A percentile compares a stretch with the other conserved stretches of the same genome.
Conservation (phyloP, 1,284 basidiomycete species). For the Pseudozyma hubeiensis region DNA sequence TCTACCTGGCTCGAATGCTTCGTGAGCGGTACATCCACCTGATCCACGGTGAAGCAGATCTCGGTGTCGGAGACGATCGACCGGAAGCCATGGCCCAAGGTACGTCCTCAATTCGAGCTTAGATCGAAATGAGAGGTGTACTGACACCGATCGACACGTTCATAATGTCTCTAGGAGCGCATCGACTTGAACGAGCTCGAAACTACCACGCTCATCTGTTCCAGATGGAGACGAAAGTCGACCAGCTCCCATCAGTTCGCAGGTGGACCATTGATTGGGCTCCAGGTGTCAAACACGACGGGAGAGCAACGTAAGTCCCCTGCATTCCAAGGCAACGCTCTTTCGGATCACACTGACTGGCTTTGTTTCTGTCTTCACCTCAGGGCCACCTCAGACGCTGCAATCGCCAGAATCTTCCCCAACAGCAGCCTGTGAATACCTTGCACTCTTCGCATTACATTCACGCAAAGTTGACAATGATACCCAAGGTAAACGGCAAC, state of each 20-base stretch:
- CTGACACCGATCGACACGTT: no score
- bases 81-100: conserved; percentile 46
- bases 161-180: conserved; percentile 13
- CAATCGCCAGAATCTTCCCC: conserved; percentile 17
- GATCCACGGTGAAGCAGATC: conserved; percentile 33
- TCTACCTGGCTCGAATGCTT: conserved; percentile 13
- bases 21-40: conserved; percentile 19
- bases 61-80: conserved; percentile 40
- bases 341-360: background rate
- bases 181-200: conserved; percentile 25
- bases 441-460: background rate
- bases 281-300: conserved; percentile 31
- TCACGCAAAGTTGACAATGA: conserved; percentile 26
- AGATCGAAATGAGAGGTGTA: no score
- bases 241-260: background rate
- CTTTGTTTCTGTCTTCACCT: background rate
- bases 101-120: background rate
- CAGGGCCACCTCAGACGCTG: conserved; percentile 21
- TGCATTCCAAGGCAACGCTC: background rate
- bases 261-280: conserved; percentile 43
- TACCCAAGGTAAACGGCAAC: conserved; percentile 77
- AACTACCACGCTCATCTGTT: conserved; percentile 36
- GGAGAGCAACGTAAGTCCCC: conserved; percentile 34
- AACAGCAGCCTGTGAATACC: background rate
- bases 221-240: conserved; percentile 4